Percentiles rank a stretch among this genome's conserved stretches.
Evolutionary conservation across 2,329 filamentous ascomycete genomes (phyloP).

Genomic region (Fusarium anthophilum): DNA sequence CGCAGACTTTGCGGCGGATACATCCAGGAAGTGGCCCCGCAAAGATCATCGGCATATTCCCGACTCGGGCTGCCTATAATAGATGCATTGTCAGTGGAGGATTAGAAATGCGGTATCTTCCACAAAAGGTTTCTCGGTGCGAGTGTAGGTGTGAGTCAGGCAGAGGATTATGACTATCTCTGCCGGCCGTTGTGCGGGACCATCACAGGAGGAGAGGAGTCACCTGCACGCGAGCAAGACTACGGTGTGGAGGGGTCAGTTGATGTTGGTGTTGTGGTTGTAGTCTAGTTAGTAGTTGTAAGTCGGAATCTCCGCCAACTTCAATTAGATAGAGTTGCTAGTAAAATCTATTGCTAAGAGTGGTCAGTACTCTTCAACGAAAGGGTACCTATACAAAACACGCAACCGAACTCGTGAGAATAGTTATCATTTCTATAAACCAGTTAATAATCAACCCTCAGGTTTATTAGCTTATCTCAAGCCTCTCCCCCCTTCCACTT

Average conservation of each 20-base stretch:
- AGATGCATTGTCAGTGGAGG: neutral
- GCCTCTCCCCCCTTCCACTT: neutral
- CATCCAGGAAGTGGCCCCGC: conserved; percentile 25
- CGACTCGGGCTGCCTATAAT: conserved; percentile 18
- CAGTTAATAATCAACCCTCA: conserved; percentile 3
- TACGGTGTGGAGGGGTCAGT: conserved; percentile 1
- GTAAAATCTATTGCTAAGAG: neutral
- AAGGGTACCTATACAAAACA: neutral
- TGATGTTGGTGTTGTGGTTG: neutral
- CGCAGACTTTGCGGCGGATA: conserved; percentile 29
- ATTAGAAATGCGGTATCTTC: conserved; percentile 1
- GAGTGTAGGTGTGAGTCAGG: conserved; percentile 7
- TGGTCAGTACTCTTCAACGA: neutral
- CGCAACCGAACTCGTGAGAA: conserved; percentile 13
- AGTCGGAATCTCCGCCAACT: neutral
- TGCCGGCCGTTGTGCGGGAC: neutral
- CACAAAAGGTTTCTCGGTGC: neutral
- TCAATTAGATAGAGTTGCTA: neutral
- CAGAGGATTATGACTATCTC: neutral
- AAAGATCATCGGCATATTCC: conserved; percentile 8
- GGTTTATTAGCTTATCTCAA: conserved; percentile 10
- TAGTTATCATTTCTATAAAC: conserved; percentile 24
- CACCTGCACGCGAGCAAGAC: conserved; percentile 13
- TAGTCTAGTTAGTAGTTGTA: neutral
- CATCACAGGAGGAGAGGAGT: conserved; percentile 9